These are phyloP conservation scores for Meyerozyma elateridarum DNA, from an alignment of 1,139 yeast species.

Conservation along the genomic window DNA sequence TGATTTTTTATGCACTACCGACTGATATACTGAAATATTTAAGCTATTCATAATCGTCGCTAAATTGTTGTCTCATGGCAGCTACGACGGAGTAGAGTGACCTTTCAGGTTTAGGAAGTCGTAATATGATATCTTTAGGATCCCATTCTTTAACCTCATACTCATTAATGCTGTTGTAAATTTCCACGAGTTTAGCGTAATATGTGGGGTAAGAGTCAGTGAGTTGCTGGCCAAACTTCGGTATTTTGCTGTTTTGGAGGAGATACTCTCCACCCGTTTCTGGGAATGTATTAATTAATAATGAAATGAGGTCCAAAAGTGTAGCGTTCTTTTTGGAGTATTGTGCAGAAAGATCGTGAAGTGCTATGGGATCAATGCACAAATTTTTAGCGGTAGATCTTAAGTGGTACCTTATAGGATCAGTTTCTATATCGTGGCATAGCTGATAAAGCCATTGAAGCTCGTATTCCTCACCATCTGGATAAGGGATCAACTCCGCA, in stretches of 20 bases:
- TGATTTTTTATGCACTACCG: not conserved
- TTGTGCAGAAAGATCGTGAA: conserved; percentile 30
- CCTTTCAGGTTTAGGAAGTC: conserved; percentile 14
- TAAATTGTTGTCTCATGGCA: conserved; percentile 24
- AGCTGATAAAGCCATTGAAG: conserved; percentile 34
- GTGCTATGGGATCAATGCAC: conserved; percentile 32
- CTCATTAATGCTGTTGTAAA: conserved; percentile 22
- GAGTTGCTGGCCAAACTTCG: conserved; percentile 28
- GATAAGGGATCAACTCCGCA: conserved; percentile 24
- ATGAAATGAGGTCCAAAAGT: conserved; percentile 28
- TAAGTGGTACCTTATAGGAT: conserved; percentile 49
- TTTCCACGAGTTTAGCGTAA: conserved; percentile 20
- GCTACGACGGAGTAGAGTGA: conserved; percentile 22
- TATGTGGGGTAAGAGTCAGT: conserved; percentile 19
- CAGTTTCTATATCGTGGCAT: conserved; percentile 43
- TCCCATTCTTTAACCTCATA: conserved; percentile 40
- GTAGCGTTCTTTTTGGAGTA: conserved; percentile 18
- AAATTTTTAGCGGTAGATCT: conserved; percentile 38
- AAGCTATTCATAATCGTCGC: conserved; percentile 24
- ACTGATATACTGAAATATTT: not conserved
- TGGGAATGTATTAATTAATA: conserved; percentile 26
- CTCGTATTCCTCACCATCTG: conserved; percentile 18
- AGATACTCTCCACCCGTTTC: conserved; percentile 37
- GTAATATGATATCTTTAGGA: conserved; percentile 34
- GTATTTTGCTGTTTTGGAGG: conserved; percentile 40